These are phyloP conservation scores for Thalassiosira gravida DNA, from an alignment of 352 stramenopile genomes.

Conservation along the genomic window DNA sequence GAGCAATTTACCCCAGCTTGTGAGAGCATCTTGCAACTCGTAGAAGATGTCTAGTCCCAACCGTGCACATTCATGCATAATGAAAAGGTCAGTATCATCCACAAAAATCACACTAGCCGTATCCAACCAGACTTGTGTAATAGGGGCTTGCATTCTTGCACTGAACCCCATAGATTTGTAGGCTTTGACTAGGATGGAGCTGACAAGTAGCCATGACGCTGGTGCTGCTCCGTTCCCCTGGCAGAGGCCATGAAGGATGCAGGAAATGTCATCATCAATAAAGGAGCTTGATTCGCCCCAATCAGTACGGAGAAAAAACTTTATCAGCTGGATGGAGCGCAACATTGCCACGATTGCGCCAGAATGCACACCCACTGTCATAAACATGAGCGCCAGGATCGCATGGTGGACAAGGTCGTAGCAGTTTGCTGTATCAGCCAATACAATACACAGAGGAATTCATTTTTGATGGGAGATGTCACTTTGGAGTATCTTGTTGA, in stretches of 20 bases:
- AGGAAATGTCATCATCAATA: not conserved
- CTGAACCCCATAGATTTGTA: not conserved
- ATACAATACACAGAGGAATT: not conserved
- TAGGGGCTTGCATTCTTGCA: not conserved
- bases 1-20: slow-evolving; percentile 7
- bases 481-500: slow-evolving; percentile 11
- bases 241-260: slow-evolving; percentile 5
- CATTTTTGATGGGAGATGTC: not conserved
- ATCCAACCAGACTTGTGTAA: not conserved
- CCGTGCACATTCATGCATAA: not conserved
- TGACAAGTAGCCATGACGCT: not conserved
- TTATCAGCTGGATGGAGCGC: not conserved
- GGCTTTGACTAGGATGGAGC: not conserved
- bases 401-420: slow-evolving; percentile 14
- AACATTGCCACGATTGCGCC: not conserved
- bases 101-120: slow-evolving; percentile 13
- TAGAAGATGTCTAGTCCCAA: not conserved
- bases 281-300: not conserved
- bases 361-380: not conserved
- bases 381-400: slow-evolving; percentile 7
- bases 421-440: slow-evolving; percentile 22
- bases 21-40: not conserved
- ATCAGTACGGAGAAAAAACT: not conserved
- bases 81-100: slow-evolving; percentile 19
- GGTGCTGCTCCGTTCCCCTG: slow-evolving; percentile 1